These are phyloP conservation scores for Clarireedia homoeocarpa DNA, from an alignment of 2,329 filamentous ascomycete genomes.

Conservation along the genomic window DNA sequence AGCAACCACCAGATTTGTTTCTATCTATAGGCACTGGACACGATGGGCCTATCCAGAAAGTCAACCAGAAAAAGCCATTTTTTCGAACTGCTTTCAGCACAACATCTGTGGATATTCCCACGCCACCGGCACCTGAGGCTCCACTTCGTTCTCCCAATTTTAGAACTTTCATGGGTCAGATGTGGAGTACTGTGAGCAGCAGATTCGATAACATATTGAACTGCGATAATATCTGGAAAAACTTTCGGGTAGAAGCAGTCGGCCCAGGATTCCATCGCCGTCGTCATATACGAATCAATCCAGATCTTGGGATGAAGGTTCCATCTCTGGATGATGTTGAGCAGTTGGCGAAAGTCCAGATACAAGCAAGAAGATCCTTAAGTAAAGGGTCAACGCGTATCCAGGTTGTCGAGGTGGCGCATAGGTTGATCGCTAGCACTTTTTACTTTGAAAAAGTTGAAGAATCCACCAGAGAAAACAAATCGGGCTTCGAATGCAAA, in stretches of 20 bases:
- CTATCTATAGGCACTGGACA: constrained; percentile 29
- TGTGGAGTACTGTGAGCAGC: constrained; percentile 5
- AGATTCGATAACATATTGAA: constrained; percentile 12
- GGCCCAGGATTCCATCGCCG: not conserved
- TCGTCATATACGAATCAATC: constrained; percentile 8
- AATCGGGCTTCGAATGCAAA: not conserved
- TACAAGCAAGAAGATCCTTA: not conserved
- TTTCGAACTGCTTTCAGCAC: not conserved
- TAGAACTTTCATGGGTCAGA: not conserved
- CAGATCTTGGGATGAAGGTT: constrained; percentile 5
- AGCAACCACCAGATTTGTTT: constrained; percentile 25
- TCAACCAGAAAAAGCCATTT: not conserved
- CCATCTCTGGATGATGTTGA: constrained; percentile 9
- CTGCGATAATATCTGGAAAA: constrained; percentile 15
- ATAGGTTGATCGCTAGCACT: constrained; percentile 14
- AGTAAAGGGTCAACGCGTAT: not conserved
- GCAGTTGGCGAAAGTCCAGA: constrained; percentile 3
- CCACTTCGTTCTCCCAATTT: not conserved
- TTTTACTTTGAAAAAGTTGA: constrained; percentile 17
- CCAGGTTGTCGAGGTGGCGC: constrained; percentile 7
- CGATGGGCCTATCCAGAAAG: not conserved
- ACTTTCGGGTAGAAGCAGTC: constrained; percentile 11
- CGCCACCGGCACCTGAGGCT: not conserved
- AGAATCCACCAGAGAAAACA: not conserved
- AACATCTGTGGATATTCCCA: not conserved